Evolutionary conservation across 2,329 filamentous ascomycete species (phyloP).

Genomic region (Colletotrichum zoysiae): DNA sequence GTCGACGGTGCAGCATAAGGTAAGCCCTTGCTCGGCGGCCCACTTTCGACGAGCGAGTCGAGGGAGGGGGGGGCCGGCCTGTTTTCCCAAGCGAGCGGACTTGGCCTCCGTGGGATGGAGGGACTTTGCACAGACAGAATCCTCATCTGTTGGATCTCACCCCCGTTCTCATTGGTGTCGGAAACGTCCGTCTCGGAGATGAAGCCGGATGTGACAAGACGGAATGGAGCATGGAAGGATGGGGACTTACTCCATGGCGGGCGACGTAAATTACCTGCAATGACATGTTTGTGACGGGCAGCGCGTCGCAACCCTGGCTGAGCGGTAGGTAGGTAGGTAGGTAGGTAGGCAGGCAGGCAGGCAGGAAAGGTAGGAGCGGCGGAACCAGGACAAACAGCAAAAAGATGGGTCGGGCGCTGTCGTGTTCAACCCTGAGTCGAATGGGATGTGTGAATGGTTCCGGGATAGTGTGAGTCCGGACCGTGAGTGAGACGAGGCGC

Average conservation of each 20-base stretch:
- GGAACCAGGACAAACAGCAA: conserved; percentile 13
- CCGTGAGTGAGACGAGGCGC: conserved; percentile 7
- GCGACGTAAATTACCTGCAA: conserved; percentile 80
- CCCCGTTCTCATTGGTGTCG: not conserved
- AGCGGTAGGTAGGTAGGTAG: not conserved
- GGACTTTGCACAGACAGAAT: conserved; percentile 2
- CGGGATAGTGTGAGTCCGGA: conserved; percentile 4
- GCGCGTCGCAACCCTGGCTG: conserved; percentile 17
- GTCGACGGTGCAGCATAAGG: not conserved
- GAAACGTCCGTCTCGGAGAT: conserved; percentile 33
- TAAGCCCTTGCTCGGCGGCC: not conserved
- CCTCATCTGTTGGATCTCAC: not conserved
- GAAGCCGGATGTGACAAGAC: conserved; percentile 34
- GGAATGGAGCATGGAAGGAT: conserved; percentile 16
- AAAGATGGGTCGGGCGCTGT: conserved; percentile 18
- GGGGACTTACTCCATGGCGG: conserved; percentile 77
- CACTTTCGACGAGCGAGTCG: not conserved
- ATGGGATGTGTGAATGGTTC: conserved; percentile 8
- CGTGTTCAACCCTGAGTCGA: not conserved
- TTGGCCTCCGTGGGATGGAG: not conserved
- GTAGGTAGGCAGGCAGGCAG: too few relatives aligned
- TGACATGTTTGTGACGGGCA: conserved; percentile 61
- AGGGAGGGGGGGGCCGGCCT: not conserved
- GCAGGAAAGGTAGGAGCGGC: not conserved
- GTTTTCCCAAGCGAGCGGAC: not conserved